These are phyloP conservation scores for Lentinula lateritia DNA, from an alignment of 768 basidiomycete species.

Conservation along the genomic window DNA sequence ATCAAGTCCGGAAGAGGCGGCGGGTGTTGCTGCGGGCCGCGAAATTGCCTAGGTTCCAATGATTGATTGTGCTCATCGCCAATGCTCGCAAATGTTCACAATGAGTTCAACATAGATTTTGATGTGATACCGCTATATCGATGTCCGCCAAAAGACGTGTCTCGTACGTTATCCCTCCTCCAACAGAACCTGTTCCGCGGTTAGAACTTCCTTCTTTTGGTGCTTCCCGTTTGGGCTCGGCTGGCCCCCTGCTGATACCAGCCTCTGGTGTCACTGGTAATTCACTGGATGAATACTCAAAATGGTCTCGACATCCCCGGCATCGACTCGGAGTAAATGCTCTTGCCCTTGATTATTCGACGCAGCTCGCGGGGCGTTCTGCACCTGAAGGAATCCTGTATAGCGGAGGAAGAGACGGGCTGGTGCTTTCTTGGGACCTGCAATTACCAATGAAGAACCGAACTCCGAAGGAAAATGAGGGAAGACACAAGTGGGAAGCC, in stretches of 20 bases:
- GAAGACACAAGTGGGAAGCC: conserved; percentile 57
- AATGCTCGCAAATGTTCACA: conserved; percentile 1
- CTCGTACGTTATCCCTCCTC: conserved; percentile 83
- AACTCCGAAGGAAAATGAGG: conserved; percentile 21
- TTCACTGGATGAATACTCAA: conserved; percentile 17
- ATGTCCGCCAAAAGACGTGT: conserved; percentile 52
- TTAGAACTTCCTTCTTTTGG: conserved; percentile 69
- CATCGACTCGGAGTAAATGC: conserved; percentile 85
- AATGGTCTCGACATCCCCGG: conserved; percentile 49
- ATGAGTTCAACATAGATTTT: conserved; percentile 3
- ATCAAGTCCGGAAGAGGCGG: neutral
- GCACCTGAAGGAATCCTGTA: conserved; percentile 86
- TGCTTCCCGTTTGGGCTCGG: conserved; percentile 57
- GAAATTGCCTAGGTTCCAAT: neutral
- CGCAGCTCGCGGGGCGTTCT: conserved; percentile 58
- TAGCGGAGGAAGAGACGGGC: conserved; percentile 84
- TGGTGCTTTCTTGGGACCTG: conserved; percentile 86
- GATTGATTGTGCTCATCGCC: neutral
- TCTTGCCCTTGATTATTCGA: conserved; percentile 83
- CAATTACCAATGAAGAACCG: conserved; percentile 56
- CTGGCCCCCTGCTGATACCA: conserved; percentile 60
- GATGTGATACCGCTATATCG: neutral
- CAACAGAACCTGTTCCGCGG: conserved; percentile 53
- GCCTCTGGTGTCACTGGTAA: conserved; percentile 12
- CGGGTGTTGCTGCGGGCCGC: neutral